Conservation (phyloP, 1,284 basidiomycete genomes). For the Ceratobasidium sp. region DNA sequence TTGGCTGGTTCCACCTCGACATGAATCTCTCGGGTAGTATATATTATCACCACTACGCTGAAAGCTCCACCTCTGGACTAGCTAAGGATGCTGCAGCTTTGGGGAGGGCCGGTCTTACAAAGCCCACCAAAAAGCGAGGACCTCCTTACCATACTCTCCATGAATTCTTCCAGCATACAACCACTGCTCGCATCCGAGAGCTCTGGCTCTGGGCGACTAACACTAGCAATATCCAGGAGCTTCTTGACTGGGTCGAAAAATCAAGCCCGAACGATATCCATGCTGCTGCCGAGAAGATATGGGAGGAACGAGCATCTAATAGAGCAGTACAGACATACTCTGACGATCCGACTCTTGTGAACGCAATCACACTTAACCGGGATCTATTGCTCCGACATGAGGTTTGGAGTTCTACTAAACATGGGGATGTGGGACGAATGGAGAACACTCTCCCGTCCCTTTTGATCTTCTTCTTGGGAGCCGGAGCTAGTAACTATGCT, state of each 20-base stretch:
- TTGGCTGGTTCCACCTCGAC: slow-evolving; percentile 1
- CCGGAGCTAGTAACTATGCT: background rate
- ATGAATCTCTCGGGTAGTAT: background rate
- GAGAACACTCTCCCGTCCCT: background rate
- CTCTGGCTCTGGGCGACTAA: background rate
- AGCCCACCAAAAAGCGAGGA: background rate
- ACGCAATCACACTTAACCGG: background rate
- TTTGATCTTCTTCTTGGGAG: background rate
- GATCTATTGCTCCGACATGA: background rate
- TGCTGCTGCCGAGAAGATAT: background rate
- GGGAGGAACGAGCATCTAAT: background rate
- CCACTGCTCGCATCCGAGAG: background rate
- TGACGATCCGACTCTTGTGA: slow-evolving; percentile 2
- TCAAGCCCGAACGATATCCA: background rate
- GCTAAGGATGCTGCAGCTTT: background rate
- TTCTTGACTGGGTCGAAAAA: background rate
- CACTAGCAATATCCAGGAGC: background rate
- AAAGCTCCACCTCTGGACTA: background rate
- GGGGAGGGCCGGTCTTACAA: background rate
- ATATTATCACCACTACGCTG: background rate
- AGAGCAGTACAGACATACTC: background rate
- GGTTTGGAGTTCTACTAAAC: background rate
- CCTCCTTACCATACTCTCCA: background rate
- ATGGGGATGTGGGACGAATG: slow-evolving; percentile 4
- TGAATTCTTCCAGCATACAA: slow-evolving; percentile 7